Conservation (phyloP, 164 flowering plant genomes). For the Tetracentron sinense region DNA sequence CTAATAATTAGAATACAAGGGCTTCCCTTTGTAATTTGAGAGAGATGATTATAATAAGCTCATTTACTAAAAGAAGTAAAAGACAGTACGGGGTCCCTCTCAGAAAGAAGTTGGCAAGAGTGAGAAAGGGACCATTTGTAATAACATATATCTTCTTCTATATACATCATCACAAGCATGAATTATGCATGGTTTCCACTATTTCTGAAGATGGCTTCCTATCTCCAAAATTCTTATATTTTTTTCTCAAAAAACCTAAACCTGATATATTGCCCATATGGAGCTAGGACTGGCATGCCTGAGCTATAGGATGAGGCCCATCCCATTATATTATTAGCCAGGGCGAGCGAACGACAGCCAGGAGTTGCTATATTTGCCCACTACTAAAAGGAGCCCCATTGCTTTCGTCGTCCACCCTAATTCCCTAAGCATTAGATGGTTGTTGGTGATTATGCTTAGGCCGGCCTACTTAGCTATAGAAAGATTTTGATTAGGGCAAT, state of each 20-base stretch:
- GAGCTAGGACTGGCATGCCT: too few relatives aligned
- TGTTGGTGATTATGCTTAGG: neutral
- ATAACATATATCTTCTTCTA: neutral
- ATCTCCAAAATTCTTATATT: neutral
- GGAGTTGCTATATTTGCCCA: too few relatives aligned
- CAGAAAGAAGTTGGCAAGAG: neutral
- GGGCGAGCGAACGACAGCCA: too few relatives aligned
- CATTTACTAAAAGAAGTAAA: neutral
- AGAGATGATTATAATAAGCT: neutral
- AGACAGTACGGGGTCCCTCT: neutral
- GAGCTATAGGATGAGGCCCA: too few relatives aligned
- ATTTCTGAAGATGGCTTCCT: neutral
- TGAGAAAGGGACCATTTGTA: neutral
- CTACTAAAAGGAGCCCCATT: too few relatives aligned
- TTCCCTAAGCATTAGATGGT: too few relatives aligned
- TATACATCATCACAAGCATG: constrained; percentile 2
- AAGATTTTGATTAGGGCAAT: neutral
- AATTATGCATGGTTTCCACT: neutral
- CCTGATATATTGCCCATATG: too few relatives aligned
- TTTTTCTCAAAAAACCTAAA: neutral
- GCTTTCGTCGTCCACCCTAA: too few relatives aligned
- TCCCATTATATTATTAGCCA: too few relatives aligned
- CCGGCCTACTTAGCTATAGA: neutral
- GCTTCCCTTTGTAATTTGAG: neutral
- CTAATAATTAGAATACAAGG: constrained; percentile 19